Base-by-base conservation (phyloP, 1,284 basidiomycete species). In the Marasmius sp. region DNA sequence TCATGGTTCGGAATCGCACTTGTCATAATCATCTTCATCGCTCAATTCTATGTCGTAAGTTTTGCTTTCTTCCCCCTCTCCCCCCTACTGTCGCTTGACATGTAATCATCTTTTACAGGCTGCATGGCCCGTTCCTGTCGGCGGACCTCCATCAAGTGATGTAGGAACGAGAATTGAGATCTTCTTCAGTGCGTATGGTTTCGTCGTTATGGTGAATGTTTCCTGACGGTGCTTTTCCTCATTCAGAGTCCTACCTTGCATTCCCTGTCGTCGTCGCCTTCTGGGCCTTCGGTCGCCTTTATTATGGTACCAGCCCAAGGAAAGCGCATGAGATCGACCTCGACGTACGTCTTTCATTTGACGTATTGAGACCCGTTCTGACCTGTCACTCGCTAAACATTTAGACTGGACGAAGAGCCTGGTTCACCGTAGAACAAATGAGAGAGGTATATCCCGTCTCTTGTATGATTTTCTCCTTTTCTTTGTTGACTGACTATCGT, bases 1-100 rank as follows among this genome's bases (percentile, higher is more conserved):
- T 81, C 78, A 2, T 79, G 76, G 75, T 74, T 79, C 58, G 78
- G 79, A 64, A 69, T 77, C 18, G 67, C 77, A 53, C 74, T 80
- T 50, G 66, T 79, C 49, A 47, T 68, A 50, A 67, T 81, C 16
- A 77, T 80, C 33, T 65, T 80, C 41, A 75, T 81, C 54, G 78
- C 77, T 8, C 78, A 81, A 62, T 79, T 81, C 70, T 81, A 81
- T 65, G 72, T 78, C 41, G 78, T 61, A 58, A 54, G 62, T 63
- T 5, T 11, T 37, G 8, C 7, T 20, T 41, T 38, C n/a, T 6
- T 38, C 18, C 45, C 18, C 12, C 22, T n/a, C 12, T 51, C 3
- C 27, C 12, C 27, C 22, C 12, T 4, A 12, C 12, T 8, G 27
- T 27, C 27, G 27, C 5, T 27, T 27, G 27, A 27, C 27, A 5